Evolutionary conservation across 148 eudicot genomes (phyloP).

Genomic region (Nepenthes mirabilis): DNA sequence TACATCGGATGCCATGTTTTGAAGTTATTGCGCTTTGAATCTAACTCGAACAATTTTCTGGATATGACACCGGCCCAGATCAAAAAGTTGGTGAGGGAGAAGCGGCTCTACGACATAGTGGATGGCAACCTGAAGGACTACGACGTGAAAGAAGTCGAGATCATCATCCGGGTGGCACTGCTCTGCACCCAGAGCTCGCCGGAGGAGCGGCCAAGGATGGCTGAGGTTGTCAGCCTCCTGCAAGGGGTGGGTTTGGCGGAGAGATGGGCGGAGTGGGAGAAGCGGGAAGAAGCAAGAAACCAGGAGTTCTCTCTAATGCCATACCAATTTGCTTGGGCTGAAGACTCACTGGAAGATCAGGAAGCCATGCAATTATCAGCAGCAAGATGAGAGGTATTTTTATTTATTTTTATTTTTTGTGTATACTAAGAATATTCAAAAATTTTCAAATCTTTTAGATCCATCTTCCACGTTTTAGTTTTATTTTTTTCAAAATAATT

Average conservation of each 20-base stretch:
- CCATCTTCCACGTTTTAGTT: too few relatives aligned
- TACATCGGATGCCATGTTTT: too few relatives aligned
- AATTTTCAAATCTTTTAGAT: too few relatives aligned
- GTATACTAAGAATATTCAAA: too few relatives aligned
- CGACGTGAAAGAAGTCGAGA: conserved; percentile 60
- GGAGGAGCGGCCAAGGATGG: conserved; percentile 86
- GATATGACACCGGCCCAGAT: conserved; percentile 23
- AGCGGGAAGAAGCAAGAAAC: conserved; percentile 50
- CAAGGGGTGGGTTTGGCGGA: conserved; percentile 65
- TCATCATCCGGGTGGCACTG: conserved; percentile 70
- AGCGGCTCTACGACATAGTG: conserved; percentile 58
- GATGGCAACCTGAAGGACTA: conserved; percentile 57
- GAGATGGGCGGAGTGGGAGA: conserved; percentile 92
- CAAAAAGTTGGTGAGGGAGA: conserved; percentile 63
- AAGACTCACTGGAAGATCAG: conserved; percentile 65
- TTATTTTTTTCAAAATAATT: too few relatives aligned
- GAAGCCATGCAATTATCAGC: conserved; percentile 80
- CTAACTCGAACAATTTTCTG: too few relatives aligned
- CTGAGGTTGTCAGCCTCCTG: conserved; percentile 64
- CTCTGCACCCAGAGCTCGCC: conserved; percentile 78
- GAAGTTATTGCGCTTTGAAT: too few relatives aligned
- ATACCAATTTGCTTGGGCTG: conserved; percentile 61
- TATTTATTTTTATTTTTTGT: too few relatives aligned
- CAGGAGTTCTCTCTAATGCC: conserved; percentile 50
- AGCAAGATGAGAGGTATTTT: conserved; percentile 39